A percentile compares a stretch with the other conserved stretches of the same genome.
These are phyloP conservation scores for Petunia secreta DNA, from an alignment of 257 asterid species.

Conservation along the genomic window DNA sequence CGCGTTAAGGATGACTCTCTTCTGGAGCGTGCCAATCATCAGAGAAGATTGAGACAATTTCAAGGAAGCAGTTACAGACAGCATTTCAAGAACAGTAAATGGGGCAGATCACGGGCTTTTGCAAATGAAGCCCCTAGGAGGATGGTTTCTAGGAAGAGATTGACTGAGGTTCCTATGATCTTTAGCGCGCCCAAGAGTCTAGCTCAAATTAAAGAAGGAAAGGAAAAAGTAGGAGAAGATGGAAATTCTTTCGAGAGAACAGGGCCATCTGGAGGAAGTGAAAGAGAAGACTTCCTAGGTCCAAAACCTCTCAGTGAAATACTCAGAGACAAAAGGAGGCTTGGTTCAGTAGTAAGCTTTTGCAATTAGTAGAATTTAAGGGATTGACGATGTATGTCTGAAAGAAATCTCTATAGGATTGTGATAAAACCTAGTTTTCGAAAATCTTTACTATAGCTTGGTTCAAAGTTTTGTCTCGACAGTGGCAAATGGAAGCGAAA, in stretches of 20 bases:
- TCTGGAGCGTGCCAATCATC: slow-evolving; percentile 3
- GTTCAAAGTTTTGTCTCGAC: not conserved
- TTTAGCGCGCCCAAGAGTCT: slow-evolving; percentile 47
- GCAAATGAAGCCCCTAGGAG: slow-evolving; percentile 32
- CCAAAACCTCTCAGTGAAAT: slow-evolving; percentile 26
- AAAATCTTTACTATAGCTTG: not conserved
- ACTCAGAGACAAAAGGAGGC: slow-evolving; percentile 24
- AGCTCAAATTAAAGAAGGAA: slow-evolving; percentile 46
- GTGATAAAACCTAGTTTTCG: not conserved
- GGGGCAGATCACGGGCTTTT: slow-evolving; percentile 16
- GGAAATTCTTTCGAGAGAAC: slow-evolving; percentile 8
- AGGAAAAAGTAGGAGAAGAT: slow-evolving; percentile 32
- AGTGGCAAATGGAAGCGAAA: not conserved
- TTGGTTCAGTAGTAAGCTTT: slow-evolving; percentile 5
- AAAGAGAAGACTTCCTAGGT: slow-evolving; percentile 16
- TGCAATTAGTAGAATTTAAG: slow-evolving; percentile 3
- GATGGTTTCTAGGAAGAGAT: slow-evolving; percentile 31
- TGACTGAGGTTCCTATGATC: slow-evolving; percentile 19
- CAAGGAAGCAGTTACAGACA: slow-evolving; percentile 31
- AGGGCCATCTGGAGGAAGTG: slow-evolving; percentile 26
- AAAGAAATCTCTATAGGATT: not conserved
- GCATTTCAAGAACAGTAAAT: slow-evolving; percentile 39
- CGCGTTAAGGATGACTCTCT: not conserved
- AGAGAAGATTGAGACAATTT: slow-evolving; percentile 23
- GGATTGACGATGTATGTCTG: not conserved